A percentile compares a stretch with the other conserved stretches of the same genome.
These are phyloP conservation scores for Centrapalus pauciflorus DNA, from an alignment of 129 eudicot genomes.

Conservation along the genomic window DNA sequence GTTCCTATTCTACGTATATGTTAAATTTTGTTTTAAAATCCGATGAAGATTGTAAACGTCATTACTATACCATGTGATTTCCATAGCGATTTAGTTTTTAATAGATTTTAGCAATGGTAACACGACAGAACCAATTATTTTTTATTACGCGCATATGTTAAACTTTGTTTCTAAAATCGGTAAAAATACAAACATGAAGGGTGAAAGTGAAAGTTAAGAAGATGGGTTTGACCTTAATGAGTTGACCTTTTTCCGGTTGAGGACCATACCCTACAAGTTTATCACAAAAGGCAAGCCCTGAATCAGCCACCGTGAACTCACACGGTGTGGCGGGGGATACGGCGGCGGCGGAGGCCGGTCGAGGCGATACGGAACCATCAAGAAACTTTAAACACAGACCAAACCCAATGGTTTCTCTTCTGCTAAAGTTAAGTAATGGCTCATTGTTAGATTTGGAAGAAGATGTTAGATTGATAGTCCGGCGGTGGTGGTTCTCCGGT, in stretches of 20 bases:
- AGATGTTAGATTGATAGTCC: neutral
- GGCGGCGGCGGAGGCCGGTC: constrained; percentile 31
- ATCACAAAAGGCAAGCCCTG: constrained; percentile 79
- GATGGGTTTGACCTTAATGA: constrained; percentile 49
- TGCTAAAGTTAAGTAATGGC: constrained; percentile 14
- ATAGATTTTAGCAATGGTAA: too few relatives aligned
- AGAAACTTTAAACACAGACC: constrained; percentile 38
- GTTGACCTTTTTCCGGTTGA: constrained; percentile 62
- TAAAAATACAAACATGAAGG: too few relatives aligned
- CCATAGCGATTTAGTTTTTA: too few relatives aligned
- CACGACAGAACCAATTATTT: too few relatives aligned
- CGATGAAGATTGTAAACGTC: too few relatives aligned
- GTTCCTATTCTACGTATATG: too few relatives aligned
- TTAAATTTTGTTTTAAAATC: too few relatives aligned
- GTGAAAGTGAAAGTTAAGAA: neutral
- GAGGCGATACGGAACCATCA: constrained; percentile 21
- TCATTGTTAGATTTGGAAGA: constrained; percentile 7
- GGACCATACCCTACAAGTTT: constrained; percentile 63
- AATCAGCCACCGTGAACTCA: constrained; percentile 55
- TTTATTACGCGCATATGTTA: too few relatives aligned
- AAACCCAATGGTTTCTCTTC: constrained; percentile 60
- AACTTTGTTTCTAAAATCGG: too few relatives aligned
- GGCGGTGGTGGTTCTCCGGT: constrained; percentile 1
- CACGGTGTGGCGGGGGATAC: constrained; percentile 30
- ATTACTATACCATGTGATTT: too few relatives aligned